Percentiles rank a stretch among this genome's conserved stretches.
Evolutionary conservation across 2,329 filamentous ascomycete species (phyloP).

Genomic region (Arthrinium puccinioides): DNA sequence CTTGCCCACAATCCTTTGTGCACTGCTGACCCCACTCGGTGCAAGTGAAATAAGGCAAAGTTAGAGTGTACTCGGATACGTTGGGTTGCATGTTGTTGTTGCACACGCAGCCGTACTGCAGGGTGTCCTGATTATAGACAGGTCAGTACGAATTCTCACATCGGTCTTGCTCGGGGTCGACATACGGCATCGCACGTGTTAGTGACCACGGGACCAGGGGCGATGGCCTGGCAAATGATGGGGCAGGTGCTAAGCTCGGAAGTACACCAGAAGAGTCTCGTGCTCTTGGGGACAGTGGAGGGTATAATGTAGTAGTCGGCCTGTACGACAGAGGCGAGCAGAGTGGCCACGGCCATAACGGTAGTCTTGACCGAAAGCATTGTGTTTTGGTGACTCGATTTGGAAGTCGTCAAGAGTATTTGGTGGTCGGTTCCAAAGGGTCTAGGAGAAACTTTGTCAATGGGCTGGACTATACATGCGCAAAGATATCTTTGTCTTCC

Average conservation of each 20-base stretch:
- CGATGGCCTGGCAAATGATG: conserved; percentile 60
- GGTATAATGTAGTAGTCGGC: conserved; percentile 58
- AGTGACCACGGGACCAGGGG: conserved; percentile 40
- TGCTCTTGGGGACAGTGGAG: conserved; percentile 42
- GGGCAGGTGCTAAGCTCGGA: conserved; percentile 59
- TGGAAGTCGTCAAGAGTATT: no score
- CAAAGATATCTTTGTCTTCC: no score
- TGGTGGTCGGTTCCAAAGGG: no score
- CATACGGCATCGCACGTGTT: conserved; percentile 65
- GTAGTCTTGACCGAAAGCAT: conserved; percentile 51
- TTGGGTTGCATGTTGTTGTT: conserved; percentile 60
- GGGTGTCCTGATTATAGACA: conserved; percentile 35
- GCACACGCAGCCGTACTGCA: conserved; percentile 70
- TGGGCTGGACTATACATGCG: no score
- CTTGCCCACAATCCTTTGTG: conserved; percentile 45
- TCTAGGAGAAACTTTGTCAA: no score
- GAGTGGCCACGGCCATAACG: conserved; percentile 46
- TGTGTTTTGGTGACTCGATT: no score
- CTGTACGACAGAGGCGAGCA: conserved; percentile 44
- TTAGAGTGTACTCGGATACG: conserved; percentile 69
- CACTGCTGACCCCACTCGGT: conserved; percentile 64
- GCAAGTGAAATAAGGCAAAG: conserved; percentile 73
- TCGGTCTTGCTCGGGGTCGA: not conserved
- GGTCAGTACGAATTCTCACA: conserved; percentile 3
- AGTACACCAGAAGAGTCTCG: conserved; percentile 58